Evolutionary conservation across 1,284 basidiomycete genomes (phyloP).

Genomic region (Naganishia cerealis): DNA sequence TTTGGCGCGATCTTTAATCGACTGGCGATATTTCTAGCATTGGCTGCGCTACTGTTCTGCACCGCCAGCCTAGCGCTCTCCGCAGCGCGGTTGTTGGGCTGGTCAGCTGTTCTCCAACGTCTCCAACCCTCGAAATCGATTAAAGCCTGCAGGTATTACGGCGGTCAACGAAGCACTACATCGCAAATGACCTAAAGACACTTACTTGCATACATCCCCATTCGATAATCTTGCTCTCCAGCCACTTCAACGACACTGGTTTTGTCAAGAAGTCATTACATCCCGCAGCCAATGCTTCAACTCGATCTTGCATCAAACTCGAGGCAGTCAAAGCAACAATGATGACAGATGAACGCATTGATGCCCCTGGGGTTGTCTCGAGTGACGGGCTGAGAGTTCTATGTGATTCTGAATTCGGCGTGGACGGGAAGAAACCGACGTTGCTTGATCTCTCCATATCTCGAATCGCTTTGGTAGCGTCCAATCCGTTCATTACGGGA

Average conservation of each 20-base stretch:
- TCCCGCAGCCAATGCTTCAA: constrained; percentile 90
- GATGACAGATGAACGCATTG: constrained; percentile 90
- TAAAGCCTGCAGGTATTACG: constrained; percentile 44
- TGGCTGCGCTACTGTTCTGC: constrained; percentile 46
- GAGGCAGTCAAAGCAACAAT: constrained; percentile 98
- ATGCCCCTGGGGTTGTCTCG: constrained; percentile 54
- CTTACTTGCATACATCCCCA: constrained; percentile 68
- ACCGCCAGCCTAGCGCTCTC: constrained; percentile 48
- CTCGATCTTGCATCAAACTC: constrained; percentile 85
- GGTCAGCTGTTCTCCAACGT: constrained; percentile 49
- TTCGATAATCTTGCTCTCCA: constrained; percentile 97
- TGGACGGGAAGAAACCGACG: constrained; percentile 68
- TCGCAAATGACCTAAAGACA: not conserved
- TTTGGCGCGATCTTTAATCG: constrained; percentile 23
- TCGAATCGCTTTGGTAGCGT: constrained; percentile 94
- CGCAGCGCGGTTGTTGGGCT: constrained; percentile 31
- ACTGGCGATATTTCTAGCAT: constrained; percentile 46
- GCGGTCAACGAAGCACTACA: not conserved
- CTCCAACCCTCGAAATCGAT: constrained; percentile 56
- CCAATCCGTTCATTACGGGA: constrained; percentile 97
- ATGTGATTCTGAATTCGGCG: constrained; percentile 51
- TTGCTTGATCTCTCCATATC: constrained; percentile 72
- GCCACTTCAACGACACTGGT: constrained; percentile 90
- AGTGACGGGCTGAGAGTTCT: constrained; percentile 37
- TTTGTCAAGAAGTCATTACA: constrained; percentile 99